These are phyloP conservation scores for Ceratobasidium theobromae DNA, from an alignment of 1,284 basidiomycete species.

Conservation along the genomic window DNA sequence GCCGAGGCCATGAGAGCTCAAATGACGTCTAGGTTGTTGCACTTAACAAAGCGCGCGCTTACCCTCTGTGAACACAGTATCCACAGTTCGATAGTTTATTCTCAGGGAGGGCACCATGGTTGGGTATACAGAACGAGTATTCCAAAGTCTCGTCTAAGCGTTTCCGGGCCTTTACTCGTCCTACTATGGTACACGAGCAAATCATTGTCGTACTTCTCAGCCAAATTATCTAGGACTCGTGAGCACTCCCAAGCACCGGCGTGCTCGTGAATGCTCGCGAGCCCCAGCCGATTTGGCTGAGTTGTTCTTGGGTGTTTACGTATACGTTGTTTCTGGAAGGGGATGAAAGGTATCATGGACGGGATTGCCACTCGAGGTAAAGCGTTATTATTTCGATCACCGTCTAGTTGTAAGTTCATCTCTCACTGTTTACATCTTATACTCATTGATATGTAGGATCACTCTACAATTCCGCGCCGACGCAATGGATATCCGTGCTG, in stretches of 20 bases:
- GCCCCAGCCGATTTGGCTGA: not conserved
- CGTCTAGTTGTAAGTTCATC: not conserved
- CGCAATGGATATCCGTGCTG: constrained; percentile 48
- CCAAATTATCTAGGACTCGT: too few relatives aligned
- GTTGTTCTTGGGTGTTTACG: not conserved
- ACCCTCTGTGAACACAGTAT: constrained; percentile 46
- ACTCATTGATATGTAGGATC: constrained; percentile 27
- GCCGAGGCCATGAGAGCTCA: constrained; percentile 42
- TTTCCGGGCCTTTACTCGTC: constrained; percentile 53
- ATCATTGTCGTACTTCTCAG: constrained; percentile 13
- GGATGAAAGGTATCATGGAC: not conserved
- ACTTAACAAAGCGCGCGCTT: constrained; percentile 54
- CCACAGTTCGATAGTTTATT: constrained; percentile 18
- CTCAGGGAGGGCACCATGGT: not conserved
- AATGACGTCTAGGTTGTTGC: constrained; percentile 44
- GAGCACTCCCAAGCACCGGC: too few relatives aligned
- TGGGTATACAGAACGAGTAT: not conserved
- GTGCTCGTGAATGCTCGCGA: too few relatives aligned
- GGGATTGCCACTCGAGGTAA: not conserved
- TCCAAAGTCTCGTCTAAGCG: constrained; percentile 3
- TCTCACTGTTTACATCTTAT: constrained; percentile 51
- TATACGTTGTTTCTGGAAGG: constrained; percentile 1
- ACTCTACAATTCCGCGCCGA: constrained; percentile 39
- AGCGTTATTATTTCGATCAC: constrained; percentile 9
- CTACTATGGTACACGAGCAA: constrained; percentile 23